phyloP scores from a whole-genome alignment of 441 rosid genomes.

The Lepidium campestre region DNA sequence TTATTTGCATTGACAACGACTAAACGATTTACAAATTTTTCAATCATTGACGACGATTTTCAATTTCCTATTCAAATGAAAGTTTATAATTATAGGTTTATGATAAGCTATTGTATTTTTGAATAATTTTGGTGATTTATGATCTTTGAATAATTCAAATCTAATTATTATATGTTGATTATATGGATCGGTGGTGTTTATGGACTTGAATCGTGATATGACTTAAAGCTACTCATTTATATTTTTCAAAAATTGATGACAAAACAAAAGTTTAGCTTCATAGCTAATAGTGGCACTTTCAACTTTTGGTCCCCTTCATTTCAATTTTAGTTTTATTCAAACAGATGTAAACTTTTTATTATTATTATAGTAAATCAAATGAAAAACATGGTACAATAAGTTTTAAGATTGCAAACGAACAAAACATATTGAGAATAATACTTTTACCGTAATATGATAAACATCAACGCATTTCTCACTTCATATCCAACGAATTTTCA shows the following conservation, averaged over 20 bases:
- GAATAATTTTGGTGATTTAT: neutral
- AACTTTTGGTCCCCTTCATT: too few species aligned
- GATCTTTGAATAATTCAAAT: neutral
- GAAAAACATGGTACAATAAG: neutral
- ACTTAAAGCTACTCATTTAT: slow-evolving; percentile 15
- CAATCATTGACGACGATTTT: neutral
- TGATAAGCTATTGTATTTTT: neutral
- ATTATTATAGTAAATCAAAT: neutral
- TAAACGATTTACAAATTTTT: neutral
- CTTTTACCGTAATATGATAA: neutral
- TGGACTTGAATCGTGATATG: slow-evolving; percentile 18
- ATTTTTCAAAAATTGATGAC: neutral
- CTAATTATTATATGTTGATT: neutral
- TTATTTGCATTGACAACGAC: neutral
- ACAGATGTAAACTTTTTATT: neutral
- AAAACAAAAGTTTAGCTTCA: slow-evolving; percentile 14
- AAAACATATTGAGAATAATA: neutral
- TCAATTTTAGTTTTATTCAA: neutral
- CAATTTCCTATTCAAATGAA: too few species aligned
- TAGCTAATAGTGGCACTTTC: slow-evolving; percentile 9
- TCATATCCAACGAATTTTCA: neutral
- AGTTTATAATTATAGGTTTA: too few species aligned
- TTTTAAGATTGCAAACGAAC: neutral
- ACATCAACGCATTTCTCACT: neutral
- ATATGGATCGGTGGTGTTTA: slow-evolving; percentile 14